Conservation (phyloP, 805 yeast species). For the Blastobotrys terrestris region DNA sequence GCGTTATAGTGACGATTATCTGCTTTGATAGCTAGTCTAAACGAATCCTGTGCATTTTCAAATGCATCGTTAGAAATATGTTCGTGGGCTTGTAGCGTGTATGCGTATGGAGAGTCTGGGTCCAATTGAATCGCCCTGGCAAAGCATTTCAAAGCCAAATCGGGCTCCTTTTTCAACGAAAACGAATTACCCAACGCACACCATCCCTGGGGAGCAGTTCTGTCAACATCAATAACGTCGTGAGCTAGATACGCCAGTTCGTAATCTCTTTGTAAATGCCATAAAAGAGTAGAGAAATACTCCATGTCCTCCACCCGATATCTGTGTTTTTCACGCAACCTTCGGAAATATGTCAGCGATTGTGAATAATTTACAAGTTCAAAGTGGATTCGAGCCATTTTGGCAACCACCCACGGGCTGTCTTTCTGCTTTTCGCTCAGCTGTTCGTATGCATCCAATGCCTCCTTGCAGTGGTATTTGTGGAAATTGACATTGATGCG, state of each 20-base stretch:
- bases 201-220: slow-evolving; percentile 80
- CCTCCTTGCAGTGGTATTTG: slow-evolving; percentile 71
- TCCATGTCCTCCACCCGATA: slow-evolving; percentile 87
- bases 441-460: slow-evolving; percentile 59
- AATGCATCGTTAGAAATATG: slow-evolving; percentile 80
- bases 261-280: slow-evolving; percentile 84
- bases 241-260: slow-evolving; percentile 78
- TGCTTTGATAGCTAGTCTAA: slow-evolving; percentile 66
- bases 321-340: slow-evolving; percentile 62
- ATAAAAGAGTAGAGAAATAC: slow-evolving; percentile 76
- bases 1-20: slow-evolving; percentile 90
- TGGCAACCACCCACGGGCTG: slow-evolving; percentile 82
- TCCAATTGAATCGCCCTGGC: slow-evolving; percentile 67
- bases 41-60: slow-evolving; percentile 80
- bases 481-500: slow-evolving; percentile 55
- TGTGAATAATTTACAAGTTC: slow-evolving; percentile 83
- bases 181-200: slow-evolving; percentile 84
- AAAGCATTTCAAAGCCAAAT: slow-evolving; percentile 84
- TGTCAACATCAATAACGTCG: slow-evolving; percentile 63
- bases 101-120: slow-evolving; percentile 74
- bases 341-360: slow-evolving; percentile 56
- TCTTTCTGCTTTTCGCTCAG: slow-evolving; percentile 57
- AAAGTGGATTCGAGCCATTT: slow-evolving; percentile 74
- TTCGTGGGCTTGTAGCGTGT: slow-evolving; percentile 92
- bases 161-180: slow-evolving; percentile 76